phyloP scores from a whole-genome alignment of 1,139 yeast species.

The Taiozyma sp. region DNA sequence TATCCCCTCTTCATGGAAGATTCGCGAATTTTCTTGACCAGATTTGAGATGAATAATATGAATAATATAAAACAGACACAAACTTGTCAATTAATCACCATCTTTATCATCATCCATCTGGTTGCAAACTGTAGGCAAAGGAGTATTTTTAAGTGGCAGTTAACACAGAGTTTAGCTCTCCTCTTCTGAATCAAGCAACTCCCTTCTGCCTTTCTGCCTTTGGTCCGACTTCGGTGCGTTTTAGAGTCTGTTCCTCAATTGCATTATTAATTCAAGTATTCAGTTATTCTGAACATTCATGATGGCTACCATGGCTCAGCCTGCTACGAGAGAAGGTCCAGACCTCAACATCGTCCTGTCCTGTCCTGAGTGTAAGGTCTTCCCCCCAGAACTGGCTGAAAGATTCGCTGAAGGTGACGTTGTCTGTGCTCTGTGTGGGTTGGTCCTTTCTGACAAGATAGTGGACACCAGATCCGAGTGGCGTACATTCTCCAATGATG shows the following conservation, averaged over 20 bases:
- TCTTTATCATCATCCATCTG: background rate
- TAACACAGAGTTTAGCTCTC: background rate
- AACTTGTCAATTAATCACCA: background rate
- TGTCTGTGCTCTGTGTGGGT: conserved; percentile 95
- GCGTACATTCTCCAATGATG: conserved; percentile 97
- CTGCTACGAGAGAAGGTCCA: conserved; percentile 42
- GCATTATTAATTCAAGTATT: background rate
- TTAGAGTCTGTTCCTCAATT: background rate
- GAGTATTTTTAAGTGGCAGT: background rate
- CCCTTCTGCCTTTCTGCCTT: background rate
- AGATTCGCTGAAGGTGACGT: conserved; percentile 97
- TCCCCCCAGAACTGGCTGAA: conserved; percentile 94
- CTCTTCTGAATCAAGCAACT: background rate
- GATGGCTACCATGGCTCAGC: background rate
- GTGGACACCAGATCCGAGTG: conserved; percentile 97
- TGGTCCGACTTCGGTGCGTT: background rate
- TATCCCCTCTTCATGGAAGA: background rate
- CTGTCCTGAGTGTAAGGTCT: conserved; percentile 94
- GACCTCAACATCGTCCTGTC: conserved; percentile 85
- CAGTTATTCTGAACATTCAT: background rate
- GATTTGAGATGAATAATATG: background rate
- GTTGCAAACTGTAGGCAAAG: background rate
- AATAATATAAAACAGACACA: background rate
- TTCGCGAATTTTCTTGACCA: background rate
- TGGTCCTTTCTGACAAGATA: conserved; percentile 86